Evolutionary conservation across 768 basidiomycete species (phyloP).

Genomic region (Filobasidium floriforme): DNA sequence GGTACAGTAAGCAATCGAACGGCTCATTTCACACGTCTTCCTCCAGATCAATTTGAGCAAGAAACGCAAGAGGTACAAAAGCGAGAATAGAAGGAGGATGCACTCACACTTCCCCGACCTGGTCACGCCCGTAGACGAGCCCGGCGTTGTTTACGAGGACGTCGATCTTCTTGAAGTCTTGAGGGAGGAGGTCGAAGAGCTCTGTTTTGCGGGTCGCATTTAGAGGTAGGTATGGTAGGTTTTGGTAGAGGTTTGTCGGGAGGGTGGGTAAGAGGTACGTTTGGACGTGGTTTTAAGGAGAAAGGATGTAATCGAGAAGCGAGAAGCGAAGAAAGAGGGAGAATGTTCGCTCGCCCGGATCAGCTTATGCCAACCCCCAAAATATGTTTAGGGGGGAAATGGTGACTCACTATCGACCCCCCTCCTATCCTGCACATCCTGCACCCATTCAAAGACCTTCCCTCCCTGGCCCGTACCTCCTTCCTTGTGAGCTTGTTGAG

Average conservation of each 20-base stretch:
- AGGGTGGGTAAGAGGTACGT: not conserved
- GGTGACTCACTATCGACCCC: conserved; percentile 22
- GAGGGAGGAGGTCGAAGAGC: conserved; percentile 65
- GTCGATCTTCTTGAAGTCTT: conserved; percentile 65
- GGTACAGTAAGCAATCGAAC: too few relatives aligned
- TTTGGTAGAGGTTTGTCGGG: not conserved
- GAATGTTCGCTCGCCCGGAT: too few relatives aligned
- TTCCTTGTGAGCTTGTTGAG: conserved; percentile 61
- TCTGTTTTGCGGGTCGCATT: conserved; percentile 25
- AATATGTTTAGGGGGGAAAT: too few relatives aligned
- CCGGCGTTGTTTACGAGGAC: conserved; percentile 76
- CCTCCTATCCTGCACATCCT: conserved; percentile 70
- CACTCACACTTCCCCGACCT: conserved; percentile 58
- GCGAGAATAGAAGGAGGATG: not conserved
- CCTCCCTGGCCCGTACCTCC: conserved; percentile 69
- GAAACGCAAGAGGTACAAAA: not conserved
- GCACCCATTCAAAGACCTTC: conserved; percentile 60
- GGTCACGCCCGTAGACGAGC: conserved; percentile 78
- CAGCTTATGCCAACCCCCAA: too few relatives aligned
- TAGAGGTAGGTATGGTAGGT: not conserved
- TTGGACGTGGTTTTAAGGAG: too few relatives aligned
- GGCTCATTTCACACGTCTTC: too few relatives aligned
- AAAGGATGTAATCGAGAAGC: too few relatives aligned
- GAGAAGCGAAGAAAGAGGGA: not conserved
- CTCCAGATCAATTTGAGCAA: too few relatives aligned